Conservation (phyloP, 495 filamentous ascomycete species). For the Bathelium albidoporum region DNA sequence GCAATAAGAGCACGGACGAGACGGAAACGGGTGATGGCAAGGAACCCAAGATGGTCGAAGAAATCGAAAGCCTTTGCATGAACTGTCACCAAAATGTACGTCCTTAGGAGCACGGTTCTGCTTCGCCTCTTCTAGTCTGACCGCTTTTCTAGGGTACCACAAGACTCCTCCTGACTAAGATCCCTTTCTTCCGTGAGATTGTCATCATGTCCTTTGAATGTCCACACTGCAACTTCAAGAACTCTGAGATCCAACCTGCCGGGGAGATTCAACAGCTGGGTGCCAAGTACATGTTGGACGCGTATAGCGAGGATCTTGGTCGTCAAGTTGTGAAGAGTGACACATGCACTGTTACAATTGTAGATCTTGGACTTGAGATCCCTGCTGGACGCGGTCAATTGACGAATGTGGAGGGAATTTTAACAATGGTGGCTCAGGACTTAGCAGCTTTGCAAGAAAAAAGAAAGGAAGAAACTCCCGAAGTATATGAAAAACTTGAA, state of each 20-base stretch:
- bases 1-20: constrained; percentile 6
- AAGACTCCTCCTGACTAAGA: constrained; percentile 73
- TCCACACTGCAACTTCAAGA: constrained; percentile 73
- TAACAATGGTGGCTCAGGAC: constrained; percentile 64
- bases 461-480: constrained; percentile 61
- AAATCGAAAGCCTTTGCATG: constrained; percentile 69
- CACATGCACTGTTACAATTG: constrained; percentile 65
- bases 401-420: constrained; percentile 82
- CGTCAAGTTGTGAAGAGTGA: constrained; percentile 89
- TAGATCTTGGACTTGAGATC: constrained; percentile 82
- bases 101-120: neutral
- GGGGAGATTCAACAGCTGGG: constrained; percentile 85
- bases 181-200: constrained; percentile 93
- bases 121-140: neutral
- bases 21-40: constrained; percentile 22
- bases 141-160: constrained; percentile 57
- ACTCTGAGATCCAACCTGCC: constrained; percentile 86
- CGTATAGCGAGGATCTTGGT: constrained; percentile 63
- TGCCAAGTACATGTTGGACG: constrained; percentile 61
- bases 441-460: constrained; percentile 63
- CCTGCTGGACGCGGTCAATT: constrained; percentile 80
- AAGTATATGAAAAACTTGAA: constrained; percentile 64
- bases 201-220: constrained; percentile 96
- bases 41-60: constrained; percentile 53
- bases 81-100: constrained; percentile 78